phyloP scores from a whole-genome alignment of 164 flowering plant species.

The Liquidambar formosana region DNA sequence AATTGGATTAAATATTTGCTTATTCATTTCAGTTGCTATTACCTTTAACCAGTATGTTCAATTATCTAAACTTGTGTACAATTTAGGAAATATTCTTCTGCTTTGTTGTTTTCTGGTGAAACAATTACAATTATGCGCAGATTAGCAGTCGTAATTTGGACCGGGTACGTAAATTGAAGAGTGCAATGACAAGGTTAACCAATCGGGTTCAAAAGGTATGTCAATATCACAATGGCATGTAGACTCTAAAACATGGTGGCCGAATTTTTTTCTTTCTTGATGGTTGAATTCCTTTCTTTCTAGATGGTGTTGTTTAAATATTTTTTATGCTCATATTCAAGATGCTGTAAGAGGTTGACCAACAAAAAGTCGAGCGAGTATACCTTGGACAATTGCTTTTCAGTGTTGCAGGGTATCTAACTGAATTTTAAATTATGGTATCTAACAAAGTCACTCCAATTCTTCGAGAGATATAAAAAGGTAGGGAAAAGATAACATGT shows the following conservation, averaged over 20 bases:
- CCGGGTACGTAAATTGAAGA: conserved; percentile 89
- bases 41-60: background rate
- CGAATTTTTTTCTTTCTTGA: background rate
- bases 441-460: no score
- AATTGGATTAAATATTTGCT: background rate
- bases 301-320: no score
- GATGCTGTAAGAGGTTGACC: no score
- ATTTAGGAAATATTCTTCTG: background rate
- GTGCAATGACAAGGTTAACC: conserved; percentile 94
- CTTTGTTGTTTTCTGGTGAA: background rate
- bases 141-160: conserved; percentile 76
- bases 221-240: background rate
- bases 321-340: no score
- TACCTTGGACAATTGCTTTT: background rate
- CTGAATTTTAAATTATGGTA: no score
- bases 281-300: no score
- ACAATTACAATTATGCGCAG: conserved; percentile 2
- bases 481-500: no score
- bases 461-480: no score
- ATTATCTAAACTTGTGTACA: background rate
- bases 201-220: conserved; percentile 91
- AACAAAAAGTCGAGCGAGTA: no score
- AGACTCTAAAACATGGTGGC: background rate
- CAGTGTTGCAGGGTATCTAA: no score
- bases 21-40: background rate